A percentile compares a stretch with the other conserved stretches of the same genome.
phyloP scores from a whole-genome alignment of 345 rosid species.

The Sisymbrium irio region DNA sequence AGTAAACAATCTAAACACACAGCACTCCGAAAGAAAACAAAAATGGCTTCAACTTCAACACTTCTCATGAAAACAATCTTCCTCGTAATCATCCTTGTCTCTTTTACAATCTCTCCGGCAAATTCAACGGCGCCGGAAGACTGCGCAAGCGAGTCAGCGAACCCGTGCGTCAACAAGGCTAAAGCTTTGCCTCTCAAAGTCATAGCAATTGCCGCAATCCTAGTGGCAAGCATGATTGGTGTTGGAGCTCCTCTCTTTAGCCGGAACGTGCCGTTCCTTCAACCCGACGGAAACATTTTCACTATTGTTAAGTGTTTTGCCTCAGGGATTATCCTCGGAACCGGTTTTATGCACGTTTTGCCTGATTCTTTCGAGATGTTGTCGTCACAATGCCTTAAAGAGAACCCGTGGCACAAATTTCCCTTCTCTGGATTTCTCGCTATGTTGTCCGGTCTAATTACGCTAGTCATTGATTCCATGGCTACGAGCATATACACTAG shows the following conservation, averaged over 20 bases:
- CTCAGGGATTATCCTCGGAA: conserved; percentile 72
- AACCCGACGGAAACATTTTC: conserved; percentile 54
- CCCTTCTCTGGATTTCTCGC: conserved; percentile 80
- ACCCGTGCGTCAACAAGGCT: conserved; percentile 48
- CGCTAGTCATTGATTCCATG: conserved; percentile 64
- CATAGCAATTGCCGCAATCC: conserved; percentile 48
- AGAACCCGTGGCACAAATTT: conserved; percentile 80
- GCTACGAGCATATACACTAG: conserved; percentile 50
- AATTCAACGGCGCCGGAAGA: conserved; percentile 29
- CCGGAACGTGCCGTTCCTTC: conserved; percentile 51
- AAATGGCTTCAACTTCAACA: conserved; percentile 27
- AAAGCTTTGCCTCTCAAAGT: conserved; percentile 54
- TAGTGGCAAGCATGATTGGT: conserved; percentile 61
- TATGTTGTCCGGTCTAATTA: conserved; percentile 63
- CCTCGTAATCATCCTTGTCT: conserved; percentile 30
- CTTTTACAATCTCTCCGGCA: conserved; percentile 28
- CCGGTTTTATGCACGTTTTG: conserved; percentile 85
- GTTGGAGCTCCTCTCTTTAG: conserved; percentile 58
- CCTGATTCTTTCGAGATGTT: conserved; percentile 84
- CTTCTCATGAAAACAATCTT: conserved; percentile 19
- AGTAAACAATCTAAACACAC: conserved; percentile 13
- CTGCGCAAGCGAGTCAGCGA: conserved; percentile 27
- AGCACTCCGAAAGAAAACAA: not conserved
- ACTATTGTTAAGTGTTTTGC: conserved; percentile 66
- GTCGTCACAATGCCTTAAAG: conserved; percentile 53